Percentiles rank a stretch among this genome's conserved stretches.
Evolutionary conservation across 164 flowering plant species (phyloP).

Genomic region (Piper betle): DNA sequence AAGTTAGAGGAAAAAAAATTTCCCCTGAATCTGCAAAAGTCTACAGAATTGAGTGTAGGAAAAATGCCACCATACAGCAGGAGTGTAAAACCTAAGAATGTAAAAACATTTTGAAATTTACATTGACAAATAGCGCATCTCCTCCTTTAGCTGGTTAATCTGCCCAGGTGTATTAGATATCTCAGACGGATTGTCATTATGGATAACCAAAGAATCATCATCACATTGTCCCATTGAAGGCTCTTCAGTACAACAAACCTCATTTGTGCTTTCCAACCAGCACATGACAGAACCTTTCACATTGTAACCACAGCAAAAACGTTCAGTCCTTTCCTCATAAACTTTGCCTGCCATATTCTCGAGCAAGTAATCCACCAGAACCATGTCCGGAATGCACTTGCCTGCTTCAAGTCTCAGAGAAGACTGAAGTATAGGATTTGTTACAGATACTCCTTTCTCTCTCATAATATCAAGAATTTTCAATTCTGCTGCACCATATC

Average conservation of each 20-base stretch:
- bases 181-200: background rate
- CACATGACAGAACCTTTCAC: background rate
- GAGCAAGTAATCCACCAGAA: background rate
- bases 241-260: background rate
- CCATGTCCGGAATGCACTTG: background rate
- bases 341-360: conserved; percentile 1
- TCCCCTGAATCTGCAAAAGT: too few species aligned
- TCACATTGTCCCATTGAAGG: background rate
- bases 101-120: background rate
- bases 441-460: background rate
- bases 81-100: too few species aligned
- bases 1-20: too few species aligned
- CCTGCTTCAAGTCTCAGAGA: conserved; percentile 1
- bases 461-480: conserved; percentile 1
- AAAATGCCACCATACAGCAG: background rate
- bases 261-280: background rate
- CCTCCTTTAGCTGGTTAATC: background rate
- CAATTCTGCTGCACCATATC: background rate
- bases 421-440: background rate
- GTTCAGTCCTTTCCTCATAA: background rate
- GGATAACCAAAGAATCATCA: background rate
- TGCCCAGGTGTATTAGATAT: background rate
- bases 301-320: background rate
- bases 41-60: too few species aligned
- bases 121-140: background rate